Conservation (phyloP, 768 basidiomycete species). For the Tricholoma furcatifolium region DNA sequence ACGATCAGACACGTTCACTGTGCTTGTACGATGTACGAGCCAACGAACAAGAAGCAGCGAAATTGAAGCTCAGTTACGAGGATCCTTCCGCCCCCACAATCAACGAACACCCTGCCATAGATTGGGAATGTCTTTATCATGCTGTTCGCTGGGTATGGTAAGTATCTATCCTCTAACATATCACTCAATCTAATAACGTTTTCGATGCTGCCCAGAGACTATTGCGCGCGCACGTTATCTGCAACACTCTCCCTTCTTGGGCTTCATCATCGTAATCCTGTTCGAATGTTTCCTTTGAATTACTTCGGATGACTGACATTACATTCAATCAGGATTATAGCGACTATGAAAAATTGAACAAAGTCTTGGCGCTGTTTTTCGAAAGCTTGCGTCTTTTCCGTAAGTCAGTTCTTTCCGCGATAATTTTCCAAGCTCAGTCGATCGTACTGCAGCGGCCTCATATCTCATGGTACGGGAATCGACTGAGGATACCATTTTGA, state of each 20-base stretch:
- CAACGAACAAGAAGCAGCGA: constrained; percentile 39
- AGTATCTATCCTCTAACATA: constrained; percentile 3
- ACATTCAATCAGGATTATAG: constrained; percentile 28
- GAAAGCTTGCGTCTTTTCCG: constrained; percentile 44
- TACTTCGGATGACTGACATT: neutral
- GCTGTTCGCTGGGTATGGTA: constrained; percentile 59
- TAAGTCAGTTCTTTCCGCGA: constrained; percentile 9
- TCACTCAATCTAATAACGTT: too few species aligned
- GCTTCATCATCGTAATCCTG: constrained; percentile 30
- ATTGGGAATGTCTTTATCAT: constrained; percentile 51
- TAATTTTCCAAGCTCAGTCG: neutral
- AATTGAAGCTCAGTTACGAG: constrained; percentile 35
- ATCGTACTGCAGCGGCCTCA: neutral
- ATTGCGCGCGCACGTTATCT: constrained; percentile 39
- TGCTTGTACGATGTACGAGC: constrained; percentile 41
- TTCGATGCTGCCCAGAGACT: constrained; percentile 29
- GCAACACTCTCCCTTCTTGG: constrained; percentile 40
- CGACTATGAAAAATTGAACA: constrained; percentile 38
- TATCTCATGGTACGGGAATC: neutral
- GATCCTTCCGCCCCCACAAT: too few species aligned
- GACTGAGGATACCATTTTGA: neutral
- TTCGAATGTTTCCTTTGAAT: neutral
- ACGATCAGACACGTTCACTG: constrained; percentile 35
- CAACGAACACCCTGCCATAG: constrained; percentile 21
- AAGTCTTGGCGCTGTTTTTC: constrained; percentile 39